phyloP scores from a whole-genome alignment of 352 stramenopile genomes.

The Ophiocytium majus region DNA sequence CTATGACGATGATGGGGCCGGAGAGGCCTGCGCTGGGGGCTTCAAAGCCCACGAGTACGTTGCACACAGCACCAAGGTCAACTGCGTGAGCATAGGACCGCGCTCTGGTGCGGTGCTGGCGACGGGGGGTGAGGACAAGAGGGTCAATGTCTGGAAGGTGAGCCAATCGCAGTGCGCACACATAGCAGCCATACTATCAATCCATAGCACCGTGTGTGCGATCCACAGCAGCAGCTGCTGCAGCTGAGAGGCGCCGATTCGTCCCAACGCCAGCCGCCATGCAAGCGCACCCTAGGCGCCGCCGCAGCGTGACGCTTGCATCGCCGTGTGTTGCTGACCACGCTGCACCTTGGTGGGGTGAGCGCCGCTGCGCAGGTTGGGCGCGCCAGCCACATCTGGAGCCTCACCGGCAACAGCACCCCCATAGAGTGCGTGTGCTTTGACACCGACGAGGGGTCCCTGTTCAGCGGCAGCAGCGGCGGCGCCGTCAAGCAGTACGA shows the following conservation, averaged over 20 bases:
- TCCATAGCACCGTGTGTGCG: too few species aligned
- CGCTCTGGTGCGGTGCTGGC: slow-evolving; percentile 58
- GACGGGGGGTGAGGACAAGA: slow-evolving; percentile 59
- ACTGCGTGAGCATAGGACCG: slow-evolving; percentile 55
- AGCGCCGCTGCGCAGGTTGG: too few species aligned
- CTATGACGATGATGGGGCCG: background rate
- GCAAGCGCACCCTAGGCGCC: too few species aligned
- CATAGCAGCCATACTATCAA: too few species aligned
- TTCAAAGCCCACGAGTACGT: slow-evolving; percentile 59
- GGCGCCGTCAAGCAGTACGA: slow-evolving; percentile 53
- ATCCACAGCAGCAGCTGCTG: too few species aligned
- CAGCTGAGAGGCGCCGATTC: too few species aligned
- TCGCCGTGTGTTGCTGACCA: too few species aligned
- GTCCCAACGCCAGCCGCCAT: too few species aligned
- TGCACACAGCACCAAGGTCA: slow-evolving; percentile 57
- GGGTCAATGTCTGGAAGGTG: slow-evolving; percentile 61
- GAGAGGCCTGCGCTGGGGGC: slow-evolving; percentile 7
- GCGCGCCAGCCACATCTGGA: slow-evolving; percentile 53
- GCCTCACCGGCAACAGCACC: slow-evolving; percentile 56
- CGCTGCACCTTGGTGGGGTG: too few species aligned
- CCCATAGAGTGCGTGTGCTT: slow-evolving; percentile 59
- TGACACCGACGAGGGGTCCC: slow-evolving; percentile 56
- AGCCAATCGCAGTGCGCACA: too few species aligned
- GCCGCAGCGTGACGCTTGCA: too few species aligned
- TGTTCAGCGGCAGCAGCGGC: slow-evolving; percentile 46